Evolutionary conservation across 1,284 basidiomycete genomes (phyloP), one percentile per base, ranked within the genome.

Genomic region (Puccinia novopanici): DNA sequence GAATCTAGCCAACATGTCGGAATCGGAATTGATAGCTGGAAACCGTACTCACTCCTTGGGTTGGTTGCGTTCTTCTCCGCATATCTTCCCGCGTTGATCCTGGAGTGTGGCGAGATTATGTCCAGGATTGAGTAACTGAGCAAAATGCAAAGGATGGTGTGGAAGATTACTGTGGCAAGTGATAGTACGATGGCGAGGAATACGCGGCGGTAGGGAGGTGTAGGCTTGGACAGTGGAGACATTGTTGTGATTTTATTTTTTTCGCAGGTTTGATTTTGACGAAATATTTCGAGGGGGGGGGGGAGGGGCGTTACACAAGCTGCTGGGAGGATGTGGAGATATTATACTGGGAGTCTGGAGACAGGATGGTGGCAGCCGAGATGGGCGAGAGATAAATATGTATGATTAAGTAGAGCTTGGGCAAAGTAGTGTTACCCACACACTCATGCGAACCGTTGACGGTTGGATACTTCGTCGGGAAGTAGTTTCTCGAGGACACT

Each of bases 61-160:
- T 15, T 45, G 6, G 40, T 67, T 52, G 17, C 19, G 17, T 52
- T 52, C 19, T 15, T 22, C 17, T 22, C 19, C 4, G 9, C 50
- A 48, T 67, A 12, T 48, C 37, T 67, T 67, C 63, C 63, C 12
- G 63, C 73, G 27, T 75, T 75, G 37, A 75, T 59, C 34, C 48
- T 42, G 12, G 73, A 40, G n/a, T 75, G 73, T 19, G 73, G 73
- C 8, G 73, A 75, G 42, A 75, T 75, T 17, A 75, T n/a, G 59
- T 75, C 73, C 2, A 75, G 59, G 24, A 75, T 63, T 9, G 73
- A 75, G 52, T 75, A 75, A 19, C 42, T 48, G n/a, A 75, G 73
- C 48, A 75, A 50, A 52, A 75, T 61, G 27, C 73, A 75, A 10
- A 75, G 34, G n/a, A 75, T 30, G 27, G 59, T 45, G 42, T 75